Percentiles rank a stretch among this genome's conserved stretches.
These are phyloP conservation scores for Microsporum audouinii DNA, from an alignment of 2,329 filamentous ascomycete species.

Conservation along the genomic window DNA sequence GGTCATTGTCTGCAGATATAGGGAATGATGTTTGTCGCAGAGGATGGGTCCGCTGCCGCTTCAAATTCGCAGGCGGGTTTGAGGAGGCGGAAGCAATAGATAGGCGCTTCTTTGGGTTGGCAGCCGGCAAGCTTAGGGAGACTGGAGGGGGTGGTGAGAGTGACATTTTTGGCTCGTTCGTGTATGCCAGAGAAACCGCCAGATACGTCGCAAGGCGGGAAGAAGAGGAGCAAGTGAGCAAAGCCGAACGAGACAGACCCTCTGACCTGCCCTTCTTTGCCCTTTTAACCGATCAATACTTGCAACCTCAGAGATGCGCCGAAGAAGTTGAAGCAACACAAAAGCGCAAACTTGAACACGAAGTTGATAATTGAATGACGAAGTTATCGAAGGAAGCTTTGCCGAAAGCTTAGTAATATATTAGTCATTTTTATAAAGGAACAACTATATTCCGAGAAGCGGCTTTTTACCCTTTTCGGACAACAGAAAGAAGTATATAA, in stretches of 20 bases:
- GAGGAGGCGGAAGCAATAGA: conserved; percentile 12
- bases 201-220: not conserved
- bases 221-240: not conserved
- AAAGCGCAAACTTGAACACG: not conserved
- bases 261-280: not conserved
- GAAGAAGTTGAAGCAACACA: not conserved
- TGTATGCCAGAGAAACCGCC: not conserved
- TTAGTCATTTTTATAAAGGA: no score
- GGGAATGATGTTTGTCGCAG: conserved; percentile 39
- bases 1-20: conserved; percentile 22
- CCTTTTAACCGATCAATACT: not conserved
- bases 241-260: not conserved
- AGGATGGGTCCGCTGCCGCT: conserved; percentile 31
- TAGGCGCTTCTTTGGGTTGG: conserved; percentile 13
- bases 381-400: not conserved
- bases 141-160: conserved; percentile 12
- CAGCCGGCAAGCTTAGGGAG: conserved; percentile 11
- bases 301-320: not conserved
- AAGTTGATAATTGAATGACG: not conserved
- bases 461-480: no score
- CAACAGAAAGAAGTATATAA: no score
- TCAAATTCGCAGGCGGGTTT: conserved; percentile 18
- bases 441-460: no score
- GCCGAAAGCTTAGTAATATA: not conserved
- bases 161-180: conserved; percentile 6